Base-by-base conservation (phyloP, 345 rosid genomes). In the Reutealis trisperma region DNA sequence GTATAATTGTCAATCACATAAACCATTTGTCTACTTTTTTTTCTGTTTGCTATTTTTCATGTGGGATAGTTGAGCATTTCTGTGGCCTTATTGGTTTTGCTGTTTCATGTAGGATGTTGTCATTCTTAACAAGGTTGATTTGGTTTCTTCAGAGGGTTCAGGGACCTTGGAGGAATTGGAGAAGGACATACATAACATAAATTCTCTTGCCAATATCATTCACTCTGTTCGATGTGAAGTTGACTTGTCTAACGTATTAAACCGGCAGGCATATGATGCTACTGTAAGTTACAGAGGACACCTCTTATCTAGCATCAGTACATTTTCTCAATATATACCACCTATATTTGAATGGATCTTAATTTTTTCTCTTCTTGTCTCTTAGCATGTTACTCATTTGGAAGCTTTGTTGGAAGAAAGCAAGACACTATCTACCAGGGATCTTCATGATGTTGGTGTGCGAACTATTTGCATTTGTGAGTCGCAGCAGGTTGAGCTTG, bases 111-210 rank as follows among this genome's bases (percentile, higher is more conserved):
- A 93, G 99, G 98, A 95, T 82, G 91, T 93, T 64, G 83, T 95
- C 60, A 85, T 95, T 78, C 93, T 93, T 87, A 95, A 95, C 88
- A 95, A 95, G 89, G 88, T 93, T 80, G 98, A 95, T 86, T 88
- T 95, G 90, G 86, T 92, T 84, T 87, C 89, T 77, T 75, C 67
- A 47, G 89, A 86, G 77, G 83, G 76, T 37, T 80, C 89, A 75
- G 87, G 74, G 73, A 83, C 86, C 77, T 77, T 94, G 75, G 88
- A 92, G 67, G 89, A 89, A 70, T 64, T 95, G 83, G 91, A 91
- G 86, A 89, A 89, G 79, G 96, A 93, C 77, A 92, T 95, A 68
- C 87, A 73, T 82, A 80, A 84, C 78, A 91, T 92, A 69, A 95
- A 95, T 76, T 90, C 98, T 6, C 90, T 95, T 22, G 97, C 98